Evolutionary conservation across 2,329 filamentous ascomycete species (phyloP).

Genomic region (Phaeophleospora eucalypticola): DNA sequence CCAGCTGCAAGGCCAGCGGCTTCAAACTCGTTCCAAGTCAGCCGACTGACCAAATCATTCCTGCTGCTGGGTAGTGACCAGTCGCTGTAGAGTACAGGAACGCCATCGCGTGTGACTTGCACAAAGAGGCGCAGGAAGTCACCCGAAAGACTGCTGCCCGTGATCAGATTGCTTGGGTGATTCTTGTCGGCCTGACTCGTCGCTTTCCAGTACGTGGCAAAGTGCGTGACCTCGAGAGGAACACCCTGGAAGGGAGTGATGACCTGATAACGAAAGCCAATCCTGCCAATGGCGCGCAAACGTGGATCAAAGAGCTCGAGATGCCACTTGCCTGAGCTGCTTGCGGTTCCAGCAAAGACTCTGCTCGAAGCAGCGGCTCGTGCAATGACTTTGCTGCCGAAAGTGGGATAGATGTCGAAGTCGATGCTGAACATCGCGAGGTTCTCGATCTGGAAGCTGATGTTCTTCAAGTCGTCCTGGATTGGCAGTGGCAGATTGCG

Average conservation of each 20-base stretch:
- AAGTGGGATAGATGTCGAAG: constrained; percentile 96
- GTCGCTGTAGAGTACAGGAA: constrained; percentile 81
- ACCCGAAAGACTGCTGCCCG: constrained; percentile 91
- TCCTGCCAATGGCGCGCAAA: constrained; percentile 84
- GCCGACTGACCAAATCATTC: constrained; percentile 74
- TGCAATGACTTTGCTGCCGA: constrained; percentile 94
- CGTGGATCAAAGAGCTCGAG: constrained; percentile 90
- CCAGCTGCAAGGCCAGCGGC: constrained; percentile 37
- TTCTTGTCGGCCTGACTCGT: constrained; percentile 81
- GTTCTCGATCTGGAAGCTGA: constrained; percentile 95
- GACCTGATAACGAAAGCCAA: constrained; percentile 90
- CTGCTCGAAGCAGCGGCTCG: constrained; percentile 88
- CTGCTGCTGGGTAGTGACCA: constrained; percentile 58
- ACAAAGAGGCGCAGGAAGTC: constrained; percentile 90
- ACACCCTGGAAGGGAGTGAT: constrained; percentile 94
- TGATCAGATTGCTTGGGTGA: constrained; percentile 81
- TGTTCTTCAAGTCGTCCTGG: constrained; percentile 87
- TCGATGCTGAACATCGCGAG: constrained; percentile 90
- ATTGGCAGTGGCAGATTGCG: constrained; percentile 94
- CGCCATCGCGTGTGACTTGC: constrained; percentile 81
- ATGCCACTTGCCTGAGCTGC: constrained; percentile 75
- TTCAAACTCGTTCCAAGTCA: constrained; percentile 70
- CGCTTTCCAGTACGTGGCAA: constrained; percentile 98
- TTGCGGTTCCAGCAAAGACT: constrained; percentile 71
- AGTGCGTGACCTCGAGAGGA: constrained; percentile 93